Percentiles rank a stretch among this genome's conserved stretches.
These are phyloP conservation scores for Pestalotiopsis sp. DNA, from an alignment of 2,329 filamentous ascomycete genomes.

Conservation along the genomic window DNA sequence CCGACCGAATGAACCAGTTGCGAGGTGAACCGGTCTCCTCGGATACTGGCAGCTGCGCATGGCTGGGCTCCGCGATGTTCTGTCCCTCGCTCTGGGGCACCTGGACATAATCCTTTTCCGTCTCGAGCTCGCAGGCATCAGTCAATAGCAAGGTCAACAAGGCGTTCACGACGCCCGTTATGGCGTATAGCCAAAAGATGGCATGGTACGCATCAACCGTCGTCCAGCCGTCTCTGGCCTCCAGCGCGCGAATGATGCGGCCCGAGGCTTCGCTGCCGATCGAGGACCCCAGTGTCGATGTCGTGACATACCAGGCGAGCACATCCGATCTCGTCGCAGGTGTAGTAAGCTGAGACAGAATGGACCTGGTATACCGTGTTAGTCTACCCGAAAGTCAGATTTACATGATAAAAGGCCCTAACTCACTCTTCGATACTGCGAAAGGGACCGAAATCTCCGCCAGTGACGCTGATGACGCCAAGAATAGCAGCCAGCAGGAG, in stretches of 20 bases:
- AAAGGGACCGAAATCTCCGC: conserved; percentile 70
- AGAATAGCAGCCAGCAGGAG: conserved; percentile 59
- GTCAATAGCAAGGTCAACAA: conserved; percentile 48
- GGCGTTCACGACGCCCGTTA: conserved; percentile 57
- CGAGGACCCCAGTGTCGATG: conserved; percentile 56
- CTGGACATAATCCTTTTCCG: conserved; percentile 24
- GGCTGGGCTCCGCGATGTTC: conserved; percentile 1
- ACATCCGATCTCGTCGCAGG: conserved; percentile 60
- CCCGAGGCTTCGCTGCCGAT: conserved; percentile 56
- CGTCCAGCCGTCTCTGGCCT: conserved; percentile 47
- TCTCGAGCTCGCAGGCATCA: conserved; percentile 50
- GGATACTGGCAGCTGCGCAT: background rate
- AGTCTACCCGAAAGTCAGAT: background rate
- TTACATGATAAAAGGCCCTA: background rate
- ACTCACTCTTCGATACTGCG: conserved; percentile 63
- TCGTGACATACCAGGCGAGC: conserved; percentile 67
- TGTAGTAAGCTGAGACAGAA: conserved; percentile 61
- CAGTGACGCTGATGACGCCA: conserved; percentile 63
- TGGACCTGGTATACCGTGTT: conserved; percentile 38
- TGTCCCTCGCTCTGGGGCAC: conserved; percentile 22
- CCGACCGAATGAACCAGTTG: conserved; percentile 18
- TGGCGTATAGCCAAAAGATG: conserved; percentile 60
- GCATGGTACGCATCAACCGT: conserved; percentile 56
- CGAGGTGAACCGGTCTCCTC: conserved; percentile 5
- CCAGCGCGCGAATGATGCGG: conserved; percentile 50